These are phyloP conservation scores for Globisporangium orthogonon DNA, from an alignment of 352 stramenopile species.

Conservation along the genomic window DNA sequence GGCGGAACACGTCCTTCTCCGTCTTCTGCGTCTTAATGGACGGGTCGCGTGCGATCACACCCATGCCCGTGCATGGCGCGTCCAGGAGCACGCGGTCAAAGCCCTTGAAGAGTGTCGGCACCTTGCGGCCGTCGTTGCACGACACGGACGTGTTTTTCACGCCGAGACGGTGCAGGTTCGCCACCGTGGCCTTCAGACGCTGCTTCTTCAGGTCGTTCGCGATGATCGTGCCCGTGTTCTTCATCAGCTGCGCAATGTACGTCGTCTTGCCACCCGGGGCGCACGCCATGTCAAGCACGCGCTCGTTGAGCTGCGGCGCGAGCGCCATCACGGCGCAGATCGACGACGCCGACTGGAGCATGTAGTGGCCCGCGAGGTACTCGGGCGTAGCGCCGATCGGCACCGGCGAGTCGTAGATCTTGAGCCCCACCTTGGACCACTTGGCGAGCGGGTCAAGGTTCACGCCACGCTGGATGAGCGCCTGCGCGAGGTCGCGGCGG, in stretches of 20 bases:
- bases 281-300: constrained; percentile 97
- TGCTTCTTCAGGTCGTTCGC: constrained; percentile 99
- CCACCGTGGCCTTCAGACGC: constrained; percentile 95
- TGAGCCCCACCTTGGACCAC: constrained; percentile 99
- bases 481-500: constrained; percentile 96
- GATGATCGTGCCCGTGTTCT: constrained; percentile 97
- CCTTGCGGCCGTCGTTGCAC: constrained; percentile 95
- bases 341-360: constrained; percentile 98
- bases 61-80: constrained; percentile 96
- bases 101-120: constrained; percentile 90
- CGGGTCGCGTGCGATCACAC: constrained; percentile 97
- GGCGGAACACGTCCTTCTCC: constrained; percentile 84
- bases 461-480: constrained; percentile 98
- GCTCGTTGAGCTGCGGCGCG: constrained; percentile 94
- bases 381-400: constrained; percentile 99
- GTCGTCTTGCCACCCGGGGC: constrained; percentile 99
- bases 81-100: constrained; percentile 99
- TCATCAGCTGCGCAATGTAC: constrained; percentile 99
- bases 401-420: constrained; percentile 97
- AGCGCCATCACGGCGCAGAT: constrained; percentile 99
- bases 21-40: constrained; percentile 99
- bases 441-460: constrained; percentile 97
- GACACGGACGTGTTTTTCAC: constrained; percentile 97
- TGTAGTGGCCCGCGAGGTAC: constrained; percentile 99
- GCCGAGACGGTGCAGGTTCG: constrained; percentile 98